Conservation (phyloP, 257 asterid species). For the Nicotiana sylvestris region DNA sequence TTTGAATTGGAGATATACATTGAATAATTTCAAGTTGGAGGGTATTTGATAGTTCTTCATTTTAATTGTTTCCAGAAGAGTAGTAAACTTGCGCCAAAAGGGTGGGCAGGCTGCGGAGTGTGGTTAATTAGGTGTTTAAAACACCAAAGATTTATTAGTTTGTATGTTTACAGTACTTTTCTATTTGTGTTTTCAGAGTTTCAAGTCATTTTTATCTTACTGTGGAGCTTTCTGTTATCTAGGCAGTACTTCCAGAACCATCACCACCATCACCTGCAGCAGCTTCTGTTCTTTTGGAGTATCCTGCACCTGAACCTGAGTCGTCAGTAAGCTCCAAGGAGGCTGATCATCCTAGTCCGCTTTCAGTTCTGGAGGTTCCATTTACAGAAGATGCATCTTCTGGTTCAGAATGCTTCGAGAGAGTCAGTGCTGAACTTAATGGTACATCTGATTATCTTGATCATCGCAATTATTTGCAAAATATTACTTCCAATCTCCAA, state of each 20-base stretch:
- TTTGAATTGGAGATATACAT: no score
- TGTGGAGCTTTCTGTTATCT: not conserved
- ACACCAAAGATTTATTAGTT: not conserved
- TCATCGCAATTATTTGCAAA: not conserved
- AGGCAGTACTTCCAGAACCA: not conserved
- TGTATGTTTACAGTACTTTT: not conserved
- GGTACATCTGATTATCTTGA: conserved; percentile 39
- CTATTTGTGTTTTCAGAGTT: not conserved
- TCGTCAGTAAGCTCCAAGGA: conserved; percentile 60
- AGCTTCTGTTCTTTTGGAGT: conserved; percentile 17
- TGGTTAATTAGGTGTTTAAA: not conserved
- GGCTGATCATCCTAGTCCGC: conserved; percentile 79
- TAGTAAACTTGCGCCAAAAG: not conserved
- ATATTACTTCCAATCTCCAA: not conserved
- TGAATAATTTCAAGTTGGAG: no score
- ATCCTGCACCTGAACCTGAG: conserved; percentile 39
- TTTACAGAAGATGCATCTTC: conserved; percentile 51
- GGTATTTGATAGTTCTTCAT: not conserved
- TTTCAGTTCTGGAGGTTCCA: conserved; percentile 70
- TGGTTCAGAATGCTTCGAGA: conserved; percentile 66
- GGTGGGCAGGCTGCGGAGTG: not conserved
- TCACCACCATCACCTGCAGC: not conserved
- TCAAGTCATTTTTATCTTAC: not conserved
- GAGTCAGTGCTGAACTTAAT: conserved; percentile 71
- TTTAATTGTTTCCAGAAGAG: not conserved